Base-by-base conservation (phyloP, 805 yeast genomes). In the Candida arabinofermentans region DNA sequence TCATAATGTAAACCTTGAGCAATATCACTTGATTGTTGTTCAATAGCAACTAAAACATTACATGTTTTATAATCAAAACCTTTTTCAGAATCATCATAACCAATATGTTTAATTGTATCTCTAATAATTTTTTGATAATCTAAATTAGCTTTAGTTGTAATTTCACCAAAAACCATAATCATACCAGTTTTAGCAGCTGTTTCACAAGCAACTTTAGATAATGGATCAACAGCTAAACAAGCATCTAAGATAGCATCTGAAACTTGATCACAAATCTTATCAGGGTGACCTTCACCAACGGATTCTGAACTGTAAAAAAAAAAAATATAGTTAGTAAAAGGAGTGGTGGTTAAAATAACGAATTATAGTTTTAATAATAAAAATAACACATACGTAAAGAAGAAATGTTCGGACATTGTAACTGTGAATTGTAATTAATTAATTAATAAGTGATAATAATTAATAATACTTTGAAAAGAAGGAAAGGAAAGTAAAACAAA, bases 31-130 rank as follows among this genome's bases (percentile, higher is more conserved):
- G 97, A 89, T 76, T 93, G 99, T 76, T 93, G 97, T 78, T 93
- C 99, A 69, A 93, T 89, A 69, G 99, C 99, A 50, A 93, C 98
- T 53, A 93, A 77, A 44, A 93, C 98, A 73, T 93, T 93, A 81
- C 99, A 93, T 59, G 99, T 93, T 78, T 91, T 91, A 86, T 88
- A 91, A 72, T 93, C 99, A 66, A 93, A 93, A 59, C 99, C 99
- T 77, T 93, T 93, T 40, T 78, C 95, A 50, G 95, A 84, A 65
- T 81, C 76, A 69, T 93, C 99, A 76, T 93, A 93, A 65, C 99
- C 99, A 71, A 93, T 93, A 72, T 89, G 88, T 77, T 91, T 89
- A 74, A 93, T 86, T 68, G 99, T 93, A 70, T 93, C 97, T 77
- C 99, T 89, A 69, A 93, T 81, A 62, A 93, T 83, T 74, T 91